Base-by-base conservation (phyloP, 441 rosid species). In the Geranium incanum region DNA sequence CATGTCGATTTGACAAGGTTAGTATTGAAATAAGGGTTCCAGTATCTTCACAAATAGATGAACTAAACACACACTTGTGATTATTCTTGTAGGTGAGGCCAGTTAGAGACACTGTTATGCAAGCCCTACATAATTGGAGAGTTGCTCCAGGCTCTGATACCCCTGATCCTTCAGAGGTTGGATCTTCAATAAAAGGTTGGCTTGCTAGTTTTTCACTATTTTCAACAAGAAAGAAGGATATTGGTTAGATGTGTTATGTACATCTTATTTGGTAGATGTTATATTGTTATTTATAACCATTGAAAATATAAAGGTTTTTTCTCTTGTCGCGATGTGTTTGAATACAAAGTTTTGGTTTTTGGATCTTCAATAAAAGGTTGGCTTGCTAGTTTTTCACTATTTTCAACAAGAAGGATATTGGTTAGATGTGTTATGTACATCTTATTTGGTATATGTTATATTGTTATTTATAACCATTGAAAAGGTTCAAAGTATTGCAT, bases 1-100 rank as follows among this genome's bases (percentile, higher is more conserved):
- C 92, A 18, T 89, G 97, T 78, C 97, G 98, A 75, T 93, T 93
- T 85, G 98, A 93, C 79, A 93, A 91, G 94, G 98, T 92, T 71
- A 33, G 77, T 68, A 67, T 18, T 73, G 4, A 0, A 63, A 39
- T 67, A 41, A 16, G 28, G 55, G 62, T 55, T 70, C n/a, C 50
- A 28, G n/a, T 52, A 21, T 57, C 66, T 64, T 69, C 68, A 36
- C 66, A 67, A 72, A 70, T 68, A 48, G 63, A 68, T 18, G 43
- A 19, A 67, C 33, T 68, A 43, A 67, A 63, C 1, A 28, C 33
- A 28, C 33, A 45, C 21, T 76, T 74, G 36, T 69, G 62, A 52
- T 45, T 41, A 74, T 75, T 77, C 68, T 78, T 78, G 59, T 59
- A 91, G 98, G 98, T 93, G 74, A 93, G 89, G 77, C 98, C 98